Evolutionary conservation across 306 rosid species (phyloP).

Genomic region (Ochetophila trinervis): DNA sequence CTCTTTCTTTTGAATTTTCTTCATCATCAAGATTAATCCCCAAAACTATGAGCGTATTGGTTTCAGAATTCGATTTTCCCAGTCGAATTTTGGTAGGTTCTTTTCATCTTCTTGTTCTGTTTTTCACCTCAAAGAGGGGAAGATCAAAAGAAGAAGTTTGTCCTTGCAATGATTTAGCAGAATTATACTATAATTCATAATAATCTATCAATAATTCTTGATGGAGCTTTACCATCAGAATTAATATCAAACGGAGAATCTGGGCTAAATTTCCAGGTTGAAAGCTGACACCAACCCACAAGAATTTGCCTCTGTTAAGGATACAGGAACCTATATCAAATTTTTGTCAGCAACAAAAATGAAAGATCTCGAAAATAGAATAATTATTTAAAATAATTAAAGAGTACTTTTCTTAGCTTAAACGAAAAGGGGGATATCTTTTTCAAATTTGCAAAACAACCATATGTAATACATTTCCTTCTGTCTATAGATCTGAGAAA

Average conservation of each 20-base stretch:
- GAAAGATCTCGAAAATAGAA: neutral
- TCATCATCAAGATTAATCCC: too few species aligned
- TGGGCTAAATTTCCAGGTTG: neutral
- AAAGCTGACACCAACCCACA: neutral
- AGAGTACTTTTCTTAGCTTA: neutral
- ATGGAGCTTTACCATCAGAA: neutral
- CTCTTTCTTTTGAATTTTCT: neutral
- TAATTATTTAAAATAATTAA: neutral
- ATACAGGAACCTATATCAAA: neutral
- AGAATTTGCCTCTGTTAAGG: neutral
- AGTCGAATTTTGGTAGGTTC: too few species aligned
- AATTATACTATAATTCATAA: too few species aligned
- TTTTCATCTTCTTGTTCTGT: too few species aligned
- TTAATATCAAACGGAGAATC: neutral
- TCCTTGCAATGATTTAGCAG: too few species aligned
- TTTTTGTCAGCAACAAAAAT: neutral
- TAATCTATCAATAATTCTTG: too few species aligned
- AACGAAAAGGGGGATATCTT: neutral
- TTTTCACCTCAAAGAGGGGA: too few species aligned
- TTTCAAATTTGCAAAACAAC: neutral
- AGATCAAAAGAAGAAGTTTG: too few species aligned
- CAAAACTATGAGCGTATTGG: too few species aligned
- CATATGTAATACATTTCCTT: neutral
- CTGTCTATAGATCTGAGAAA: neutral
- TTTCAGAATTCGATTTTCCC: too few species aligned